phyloP scores from a whole-genome alignment of 352 stramenopile species.

The Phytopythium ostracodes region DNA sequence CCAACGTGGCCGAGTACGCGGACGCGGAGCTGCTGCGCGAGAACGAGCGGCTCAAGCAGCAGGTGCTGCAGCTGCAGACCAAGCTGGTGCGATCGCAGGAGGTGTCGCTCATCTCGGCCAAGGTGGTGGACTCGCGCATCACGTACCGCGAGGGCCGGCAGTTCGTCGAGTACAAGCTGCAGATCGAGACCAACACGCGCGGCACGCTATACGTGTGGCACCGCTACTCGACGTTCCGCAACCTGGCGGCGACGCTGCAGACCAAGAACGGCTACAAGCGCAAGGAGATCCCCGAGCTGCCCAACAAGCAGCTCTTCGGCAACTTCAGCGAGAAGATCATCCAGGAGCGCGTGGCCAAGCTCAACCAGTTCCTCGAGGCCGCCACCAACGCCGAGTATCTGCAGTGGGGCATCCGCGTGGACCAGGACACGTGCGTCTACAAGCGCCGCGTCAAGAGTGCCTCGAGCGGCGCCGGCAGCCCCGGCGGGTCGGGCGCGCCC shows the following conservation, averaged over 20 bases:
- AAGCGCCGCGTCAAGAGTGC: conserved; percentile 62
- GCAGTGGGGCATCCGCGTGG: conserved; percentile 71
- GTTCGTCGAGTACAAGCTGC: conserved; percentile 75
- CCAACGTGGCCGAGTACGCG: conserved; percentile 66
- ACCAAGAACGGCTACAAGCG: conserved; percentile 76
- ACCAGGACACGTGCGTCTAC: conserved; percentile 73
- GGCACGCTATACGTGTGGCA: conserved; percentile 71
- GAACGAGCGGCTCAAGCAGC: conserved; percentile 68
- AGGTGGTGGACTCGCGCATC: conserved; percentile 68
- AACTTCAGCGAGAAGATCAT: conserved; percentile 78
- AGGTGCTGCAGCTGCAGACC: conserved; percentile 65
- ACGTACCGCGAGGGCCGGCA: conserved; percentile 63
- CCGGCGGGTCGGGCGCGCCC: conserved; percentile 42
- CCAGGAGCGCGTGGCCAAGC: conserved; percentile 61
- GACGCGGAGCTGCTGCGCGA: conserved; percentile 61
- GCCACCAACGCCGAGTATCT: conserved; percentile 70
- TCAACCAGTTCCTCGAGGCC: conserved; percentile 75
- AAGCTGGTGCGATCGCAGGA: conserved; percentile 66
- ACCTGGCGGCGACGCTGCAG: conserved; percentile 60
- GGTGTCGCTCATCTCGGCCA: conserved; percentile 59
- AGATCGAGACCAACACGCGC: conserved; percentile 69
- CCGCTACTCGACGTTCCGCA: conserved; percentile 78
- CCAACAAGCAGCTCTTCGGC: conserved; percentile 70
- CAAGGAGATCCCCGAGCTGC: conserved; percentile 70
- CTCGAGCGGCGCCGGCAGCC: conserved; percentile 52